These are phyloP conservation scores for Wickerhamiella galacta DNA, from an alignment of 805 yeast species.

Conservation along the genomic window DNA sequence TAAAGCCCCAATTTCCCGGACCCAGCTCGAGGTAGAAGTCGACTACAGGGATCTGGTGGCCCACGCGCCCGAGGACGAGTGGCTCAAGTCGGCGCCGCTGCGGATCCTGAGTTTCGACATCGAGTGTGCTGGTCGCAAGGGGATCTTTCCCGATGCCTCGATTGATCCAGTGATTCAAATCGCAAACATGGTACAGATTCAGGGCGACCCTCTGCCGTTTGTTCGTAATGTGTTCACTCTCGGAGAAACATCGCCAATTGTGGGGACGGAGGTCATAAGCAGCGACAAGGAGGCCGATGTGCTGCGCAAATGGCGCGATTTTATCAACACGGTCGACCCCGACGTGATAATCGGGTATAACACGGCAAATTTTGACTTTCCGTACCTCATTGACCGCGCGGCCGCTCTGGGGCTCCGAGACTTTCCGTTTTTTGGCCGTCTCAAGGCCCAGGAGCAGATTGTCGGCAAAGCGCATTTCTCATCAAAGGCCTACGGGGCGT, in stretches of 20 bases:
- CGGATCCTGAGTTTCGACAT: constrained; percentile 90
- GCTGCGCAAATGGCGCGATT: constrained; percentile 75
- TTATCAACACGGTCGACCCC: constrained; percentile 72
- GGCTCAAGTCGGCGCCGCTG: constrained; percentile 84
- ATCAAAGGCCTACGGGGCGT: constrained; percentile 90
- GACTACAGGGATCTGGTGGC: constrained; percentile 52
- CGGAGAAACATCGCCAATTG: constrained; percentile 77
- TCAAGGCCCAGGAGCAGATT: constrained; percentile 52
- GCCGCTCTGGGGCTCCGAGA: constrained; percentile 42
- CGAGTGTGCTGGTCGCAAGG: constrained; percentile 96
- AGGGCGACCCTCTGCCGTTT: constrained; percentile 78
- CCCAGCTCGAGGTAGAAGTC: constrained; percentile 71
- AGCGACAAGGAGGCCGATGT: constrained; percentile 62
- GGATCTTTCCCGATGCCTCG: constrained; percentile 89
- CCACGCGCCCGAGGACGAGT: constrained; percentile 84
- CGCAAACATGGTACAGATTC: constrained; percentile 78
- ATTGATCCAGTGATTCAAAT: constrained; percentile 92
- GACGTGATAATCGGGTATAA: constrained; percentile 96
- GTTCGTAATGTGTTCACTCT: constrained; percentile 90
- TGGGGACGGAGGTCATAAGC: constrained; percentile 79
- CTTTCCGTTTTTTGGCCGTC: constrained; percentile 81
- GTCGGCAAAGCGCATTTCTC: constrained; percentile 69
- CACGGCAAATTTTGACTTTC: constrained; percentile 86
- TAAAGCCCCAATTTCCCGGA: constrained; percentile 36
- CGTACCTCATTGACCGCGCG: constrained; percentile 82